These are phyloP conservation scores for Pterocarpus macrocarpus DNA, from an alignment of 306 rosid species.

Conservation along the genomic window DNA sequence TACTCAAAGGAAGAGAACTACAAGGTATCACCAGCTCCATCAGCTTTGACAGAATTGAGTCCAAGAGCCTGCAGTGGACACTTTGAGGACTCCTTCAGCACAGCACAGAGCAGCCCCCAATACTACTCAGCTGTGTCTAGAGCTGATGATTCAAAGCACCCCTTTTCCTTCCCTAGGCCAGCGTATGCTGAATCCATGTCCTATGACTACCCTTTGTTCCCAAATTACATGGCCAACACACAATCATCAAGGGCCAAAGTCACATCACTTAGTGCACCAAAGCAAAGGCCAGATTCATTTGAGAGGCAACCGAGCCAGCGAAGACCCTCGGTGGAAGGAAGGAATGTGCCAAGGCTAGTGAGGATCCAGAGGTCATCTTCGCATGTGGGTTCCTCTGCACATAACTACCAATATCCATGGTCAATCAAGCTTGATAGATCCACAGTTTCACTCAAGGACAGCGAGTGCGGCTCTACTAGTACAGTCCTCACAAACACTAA, in stretches of 20 bases:
- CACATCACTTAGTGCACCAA: slow-evolving; percentile 92
- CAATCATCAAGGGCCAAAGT: slow-evolving; percentile 89
- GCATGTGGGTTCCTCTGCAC: slow-evolving; percentile 74
- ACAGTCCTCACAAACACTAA: slow-evolving; percentile 74
- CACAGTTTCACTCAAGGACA: slow-evolving; percentile 74
- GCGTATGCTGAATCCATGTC: slow-evolving; percentile 64
- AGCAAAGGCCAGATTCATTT: slow-evolving; percentile 79
- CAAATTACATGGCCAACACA: slow-evolving; percentile 96
- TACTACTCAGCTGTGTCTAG: slow-evolving; percentile 67
- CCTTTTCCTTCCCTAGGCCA: slow-evolving; percentile 72
- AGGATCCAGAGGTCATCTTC: slow-evolving; percentile 95
- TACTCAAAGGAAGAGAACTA: slow-evolving; percentile 63
- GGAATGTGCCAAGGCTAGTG: slow-evolving; percentile 86
- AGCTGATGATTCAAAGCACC: slow-evolving; percentile 59
- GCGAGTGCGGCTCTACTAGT: slow-evolving; percentile 89
- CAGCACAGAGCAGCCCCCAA: slow-evolving; percentile 81
- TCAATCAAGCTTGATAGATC: slow-evolving; percentile 83
- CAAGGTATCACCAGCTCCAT: slow-evolving; percentile 74
- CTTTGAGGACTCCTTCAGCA: slow-evolving; percentile 69
- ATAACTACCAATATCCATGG: slow-evolving; percentile 78
- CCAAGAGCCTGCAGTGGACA: slow-evolving; percentile 79
- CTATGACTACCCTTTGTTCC: slow-evolving; percentile 72
- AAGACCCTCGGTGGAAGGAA: slow-evolving; percentile 74
- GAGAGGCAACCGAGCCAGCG: slow-evolving; percentile 82
- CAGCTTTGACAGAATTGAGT: slow-evolving; percentile 68